Base-by-base conservation (phyloP, 352 stramenopile species). In the Phytophthora multivora region DNA sequence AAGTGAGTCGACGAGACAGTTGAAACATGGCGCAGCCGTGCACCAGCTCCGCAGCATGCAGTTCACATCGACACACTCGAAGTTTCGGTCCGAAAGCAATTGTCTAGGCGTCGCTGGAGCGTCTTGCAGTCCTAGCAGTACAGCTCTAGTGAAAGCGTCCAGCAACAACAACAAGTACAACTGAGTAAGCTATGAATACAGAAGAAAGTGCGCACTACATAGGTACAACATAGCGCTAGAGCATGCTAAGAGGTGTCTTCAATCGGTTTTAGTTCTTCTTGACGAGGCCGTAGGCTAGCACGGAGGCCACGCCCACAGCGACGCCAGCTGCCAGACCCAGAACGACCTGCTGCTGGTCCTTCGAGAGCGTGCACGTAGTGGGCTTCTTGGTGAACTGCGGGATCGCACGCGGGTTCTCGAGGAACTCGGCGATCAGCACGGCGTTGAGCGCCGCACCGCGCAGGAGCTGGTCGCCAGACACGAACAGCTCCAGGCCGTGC, bases 401-500 rank as follows among this genome's bases (percentile, higher is more conserved):
- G 5, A 60, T 78, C 19, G 72, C 51, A 28, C 77, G 73, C 38
- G 84, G 84, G 41, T 88, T 80, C 67, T 93, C 83, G 18, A 93
- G 65, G 61, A 89, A 95, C 80, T 99, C 96, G 39, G 95, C 96
- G 48, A 99, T 98, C 39, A 99, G 75, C 49, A 99, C 97, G 11
- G 97, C 97, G 82, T 99, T 99, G 51, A 99, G 81, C 9, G 97
- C 97, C 8, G 97, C 97, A 66, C 97, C 97, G 54, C 96, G 90
- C 51, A 99, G 79, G 19, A 99, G 79, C 82, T 99, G 94, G 82
- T 99, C 97, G 42, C 97, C 97, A 46, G 80, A 97, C 21, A 99
- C 96, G 67, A 99, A 99, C 54, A 99, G 89, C 80, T 99, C 97
- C 15, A 99, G 81, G 30, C 96, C 97, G 67, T 98, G 77, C 49